Evolutionary conservation across 176 grass and related monocot genomes (phyloP), one percentile per base, ranked within the genome.

Genomic region (Oryza officinalis): DNA sequence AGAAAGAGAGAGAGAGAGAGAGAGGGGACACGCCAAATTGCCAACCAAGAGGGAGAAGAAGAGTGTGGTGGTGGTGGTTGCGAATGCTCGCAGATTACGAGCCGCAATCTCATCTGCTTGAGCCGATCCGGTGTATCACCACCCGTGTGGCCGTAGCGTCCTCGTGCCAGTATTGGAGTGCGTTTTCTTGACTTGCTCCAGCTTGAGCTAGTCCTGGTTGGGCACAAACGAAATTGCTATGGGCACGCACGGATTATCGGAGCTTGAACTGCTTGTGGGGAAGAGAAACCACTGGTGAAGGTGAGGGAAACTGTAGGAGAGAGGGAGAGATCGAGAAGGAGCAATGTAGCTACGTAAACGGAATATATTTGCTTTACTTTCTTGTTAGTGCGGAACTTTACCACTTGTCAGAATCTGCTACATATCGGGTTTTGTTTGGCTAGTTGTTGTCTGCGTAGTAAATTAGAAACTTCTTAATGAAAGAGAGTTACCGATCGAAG

Each of bases 71-170:
- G 40, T 35, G 33, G 33, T 49, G 67, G 27, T 2, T 59, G 69
- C 30, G 68, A 72, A 25, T 41, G 85, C 68, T 54, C 15, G 84
- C 44, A 22, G 84, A 67, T 80, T 74, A 27, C 76, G 68, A 65
- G 85, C 63, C 78, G 78, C 61, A 76, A 69, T 81, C 50, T 54
- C 4, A 38, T 38, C 45, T 47, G 10, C 13, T 47, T 5, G 5
- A 57, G 52, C 20, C 52, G 47, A 50, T 38, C 37, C 15, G 47
- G 14, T 17, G 45, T 15, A 10, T 47, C 45, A 17, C 47, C 40
- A 0, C 14, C 67, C 76, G 44, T 43, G 83, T 50, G 84, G 82
- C n/a, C 17, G 40, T 78, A 63, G 75, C 54, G n/a, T 14, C 35
- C 10, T 71, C 37, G 67, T 31, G 54, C 18, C 37, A 1, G 27